Evolutionary conservation across 192 early-diverging fungal species (phyloP), one percentile per base, ranked within the genome.

Genomic region (Helicostylum pulchrum): DNA sequence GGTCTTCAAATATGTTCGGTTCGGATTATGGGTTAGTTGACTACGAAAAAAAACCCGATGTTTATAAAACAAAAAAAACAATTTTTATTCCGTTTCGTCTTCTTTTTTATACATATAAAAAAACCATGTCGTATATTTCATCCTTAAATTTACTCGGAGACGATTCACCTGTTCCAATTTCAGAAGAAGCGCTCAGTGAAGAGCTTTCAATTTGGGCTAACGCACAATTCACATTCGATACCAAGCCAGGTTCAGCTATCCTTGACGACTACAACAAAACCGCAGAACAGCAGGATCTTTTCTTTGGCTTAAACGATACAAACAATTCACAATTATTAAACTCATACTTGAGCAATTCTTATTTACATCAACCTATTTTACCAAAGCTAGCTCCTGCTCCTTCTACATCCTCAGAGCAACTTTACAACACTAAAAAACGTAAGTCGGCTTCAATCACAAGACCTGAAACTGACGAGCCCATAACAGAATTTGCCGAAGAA

Each of bases 191-290:
- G 70, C 74, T 87, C 39, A 77, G 80, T 47, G 85, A 87, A 14
- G 89, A 90, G 61, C 75, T 90, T 51, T 77, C 87, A 7, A 72
- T 88, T 21, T 90, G 87, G 86, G 77, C 87, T 60, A 85, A 86
- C 69, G 85, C 85, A 17, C 85, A 90, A 72, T 90, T 90, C 73
- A 84, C 82, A 23, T 85, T 88, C 53, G 87, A 90, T 72, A 78
- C 77, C 7, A 54, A 67, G 9, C 78, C 80, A 17, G 80, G 80
- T 19, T 34, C 70, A 6, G 75, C 78, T n/a, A 67, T 82, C 51
- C 69, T 68, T 67, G 68, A 77, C 26, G 61, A 69, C 26, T 52
- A 53, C 9, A 54, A 64, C 26, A 50, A 64, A 32, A 61, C 56
- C 14, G 54, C 57, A n/a, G 51, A 47, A 49, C 46, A 63, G 19